Percentiles rank a stretch among this genome's conserved stretches.
These are phyloP conservation scores for Boletus rubropictus DNA, from an alignment of 768 basidiomycete species.

Conservation along the genomic window DNA sequence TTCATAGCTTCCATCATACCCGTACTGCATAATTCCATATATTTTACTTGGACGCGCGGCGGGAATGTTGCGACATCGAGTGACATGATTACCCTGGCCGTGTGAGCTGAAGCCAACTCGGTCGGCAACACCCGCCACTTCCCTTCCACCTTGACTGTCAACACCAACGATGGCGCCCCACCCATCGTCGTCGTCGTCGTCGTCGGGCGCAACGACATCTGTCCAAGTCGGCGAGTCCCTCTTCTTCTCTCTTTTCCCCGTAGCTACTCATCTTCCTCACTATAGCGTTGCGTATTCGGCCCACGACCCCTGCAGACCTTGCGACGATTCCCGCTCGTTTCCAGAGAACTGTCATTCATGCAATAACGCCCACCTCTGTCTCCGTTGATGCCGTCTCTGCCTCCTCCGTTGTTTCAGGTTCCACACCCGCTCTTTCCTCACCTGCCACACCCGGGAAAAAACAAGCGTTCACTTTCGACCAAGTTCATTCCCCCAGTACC, in stretches of 20 bases:
- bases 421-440: constrained; percentile 43
- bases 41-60: constrained; percentile 9
- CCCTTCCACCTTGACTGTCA: constrained; percentile 19
- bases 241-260: not conserved
- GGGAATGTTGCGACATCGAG: not conserved
- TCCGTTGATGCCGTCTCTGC: constrained; percentile 69
- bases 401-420: constrained; percentile 45
- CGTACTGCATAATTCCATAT: constrained; percentile 31
- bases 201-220: constrained; percentile 64
- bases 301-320: constrained; percentile 77
- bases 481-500: constrained; percentile 82
- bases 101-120: constrained; percentile 20
- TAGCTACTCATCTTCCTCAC: constrained; percentile 4
- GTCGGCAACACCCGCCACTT: constrained; percentile 28
- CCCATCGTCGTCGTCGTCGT: constrained; percentile 62
- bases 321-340: constrained; percentile 89
- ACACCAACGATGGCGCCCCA: constrained; percentile 62
- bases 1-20: constrained; percentile 29
- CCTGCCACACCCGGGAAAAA: constrained; percentile 59
- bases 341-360: constrained; percentile 83
- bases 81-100: constrained; percentile 8
- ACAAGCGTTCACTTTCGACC: constrained; percentile 88
- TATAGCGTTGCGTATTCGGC: constrained; percentile 87
- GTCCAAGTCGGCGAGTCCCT: constrained; percentile 86
- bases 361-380: constrained; percentile 67